Conservation (phyloP, 495 filamentous ascomycete genomes). For the Xylaria flabelliformis region DNA sequence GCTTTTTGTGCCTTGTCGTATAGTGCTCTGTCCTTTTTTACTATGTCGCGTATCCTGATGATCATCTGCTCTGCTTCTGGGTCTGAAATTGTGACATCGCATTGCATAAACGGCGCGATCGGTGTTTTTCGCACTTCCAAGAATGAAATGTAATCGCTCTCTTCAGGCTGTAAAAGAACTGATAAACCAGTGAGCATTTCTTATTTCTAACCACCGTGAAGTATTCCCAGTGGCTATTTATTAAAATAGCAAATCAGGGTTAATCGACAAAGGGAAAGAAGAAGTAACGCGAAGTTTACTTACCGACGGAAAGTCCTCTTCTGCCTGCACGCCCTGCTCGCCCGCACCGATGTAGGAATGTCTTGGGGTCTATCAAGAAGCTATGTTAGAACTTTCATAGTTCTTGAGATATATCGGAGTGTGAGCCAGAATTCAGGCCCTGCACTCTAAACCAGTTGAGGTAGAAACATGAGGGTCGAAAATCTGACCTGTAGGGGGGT, state of each 20-base stretch:
- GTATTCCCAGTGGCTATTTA: neutral
- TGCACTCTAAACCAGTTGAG: neutral
- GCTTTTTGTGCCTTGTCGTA: constrained; percentile 88
- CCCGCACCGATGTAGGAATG: constrained; percentile 92
- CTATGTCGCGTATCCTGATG: constrained; percentile 63
- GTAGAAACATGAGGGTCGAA: neutral
- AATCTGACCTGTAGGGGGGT: constrained; percentile 64
- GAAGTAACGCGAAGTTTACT: neutral
- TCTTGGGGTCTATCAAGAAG: constrained; percentile 76
- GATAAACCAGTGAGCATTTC: neutral
- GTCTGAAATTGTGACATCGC: constrained; percentile 57
- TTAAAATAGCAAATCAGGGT: neutral
- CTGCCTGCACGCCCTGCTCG: constrained; percentile 91
- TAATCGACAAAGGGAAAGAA: neutral
- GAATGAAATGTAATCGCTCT: constrained; percentile 89
- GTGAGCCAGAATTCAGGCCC: neutral
- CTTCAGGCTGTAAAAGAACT: constrained; percentile 81
- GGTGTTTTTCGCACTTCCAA: constrained; percentile 90
- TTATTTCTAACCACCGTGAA: neutral
- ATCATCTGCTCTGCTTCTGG: constrained; percentile 61
- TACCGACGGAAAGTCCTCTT: constrained; percentile 73
- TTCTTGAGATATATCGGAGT: neutral
- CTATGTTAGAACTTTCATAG: neutral
- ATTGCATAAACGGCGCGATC: constrained; percentile 64
- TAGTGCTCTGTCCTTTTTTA: constrained; percentile 75